Percentiles rank a stretch among this genome's conserved stretches.
Evolutionary conservation across 1,139 yeast genomes (phyloP).

Genomic region (Williopsis jadinii): DNA sequence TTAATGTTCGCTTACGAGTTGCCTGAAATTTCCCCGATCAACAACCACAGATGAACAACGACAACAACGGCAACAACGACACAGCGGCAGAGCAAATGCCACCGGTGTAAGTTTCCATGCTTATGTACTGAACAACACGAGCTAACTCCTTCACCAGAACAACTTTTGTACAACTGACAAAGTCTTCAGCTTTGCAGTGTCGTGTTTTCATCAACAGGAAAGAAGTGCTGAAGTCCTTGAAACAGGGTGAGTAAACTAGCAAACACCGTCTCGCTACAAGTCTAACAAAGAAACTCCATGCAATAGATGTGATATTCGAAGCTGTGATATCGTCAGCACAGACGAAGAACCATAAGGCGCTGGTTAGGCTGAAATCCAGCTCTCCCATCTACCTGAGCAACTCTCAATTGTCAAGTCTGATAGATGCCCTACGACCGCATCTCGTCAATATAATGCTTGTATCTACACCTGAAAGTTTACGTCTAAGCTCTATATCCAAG

Average conservation of each 20-base stretch:
- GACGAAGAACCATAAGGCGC: conserved; percentile 13
- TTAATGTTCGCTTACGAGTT: no score
- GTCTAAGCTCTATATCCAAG: conserved; percentile 2
- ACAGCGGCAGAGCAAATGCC: conserved; percentile 10
- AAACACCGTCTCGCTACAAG: not conserved
- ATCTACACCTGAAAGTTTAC: conserved; percentile 6
- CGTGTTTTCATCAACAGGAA: conserved; percentile 16
- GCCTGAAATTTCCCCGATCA: no score
- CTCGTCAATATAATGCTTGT: conserved; percentile 4
- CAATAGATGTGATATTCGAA: conserved; percentile 8
- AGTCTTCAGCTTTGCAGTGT: conserved; percentile 7
- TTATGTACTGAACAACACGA: no score
- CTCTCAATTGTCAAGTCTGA: conserved; percentile 6
- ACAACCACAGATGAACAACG: no score
- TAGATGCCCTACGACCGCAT: conserved; percentile 3
- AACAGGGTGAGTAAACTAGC: conserved; percentile 3
- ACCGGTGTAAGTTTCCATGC: conserved; percentile 9
- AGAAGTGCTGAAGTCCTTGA: conserved; percentile 7
- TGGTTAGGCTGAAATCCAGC: conserved; percentile 10
- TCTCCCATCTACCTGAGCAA: conserved; percentile 10
- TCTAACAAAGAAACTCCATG: not conserved
- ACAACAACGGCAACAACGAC: not conserved
- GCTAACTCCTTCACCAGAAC: conserved; percentile 4
- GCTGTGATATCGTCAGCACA: conserved; percentile 15
- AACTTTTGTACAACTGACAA: conserved; percentile 11